Evolutionary conservation across 495 filamentous ascomycete genomes (phyloP), one percentile per base, ranked within the genome.

Genomic region (Penicillium pulvis): DNA sequence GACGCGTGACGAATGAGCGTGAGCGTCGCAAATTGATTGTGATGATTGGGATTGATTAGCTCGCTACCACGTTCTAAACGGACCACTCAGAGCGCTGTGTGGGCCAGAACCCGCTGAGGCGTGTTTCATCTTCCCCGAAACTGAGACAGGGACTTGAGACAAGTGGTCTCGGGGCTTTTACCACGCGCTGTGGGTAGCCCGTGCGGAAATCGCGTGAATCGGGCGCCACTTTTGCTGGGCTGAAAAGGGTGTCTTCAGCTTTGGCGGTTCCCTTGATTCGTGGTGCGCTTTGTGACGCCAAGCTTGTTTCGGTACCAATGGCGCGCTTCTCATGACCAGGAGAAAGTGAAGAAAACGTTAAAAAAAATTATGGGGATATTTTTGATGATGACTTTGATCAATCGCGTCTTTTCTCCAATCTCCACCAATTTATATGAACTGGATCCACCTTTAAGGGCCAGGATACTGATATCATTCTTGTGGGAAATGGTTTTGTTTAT

Each of bases 101-200:
- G 31, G 57, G 26, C 36, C 51, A 17, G 7, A n/a, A 42, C 51
- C 46, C 53, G 39, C 47, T 59, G 39, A 54, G 64, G 61, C 64
- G 64, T 65, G 71, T 72, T 74, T 72, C 71, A 74, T 35, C 57
- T 14, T 42, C 28, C 12, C 53, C 56, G 51, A 58, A 67, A 50
- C 58, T 57, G 59, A 60, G 58, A 67, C 66, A 60, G 26, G 49
- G 31, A 30, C 19, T 28, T 28, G 28, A 28, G 28, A 28, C 28
- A 28, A 28, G 4, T 28, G 28, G 28, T 28, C 4, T 28, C 28
- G 28, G 28, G 4, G 28, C 28, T 28, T 28, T 28, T 28, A 49
- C 44, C 57, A 49, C 43, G 46, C 20, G 46, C 20, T 28, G 6
- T 48, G 45, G 12, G 12, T 23, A 19, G 46, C 46, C 46, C 46